Evolutionary conservation across 371 early-diverging fungal genomes (phyloP).

Genomic region (Phascolomyces articulosus): DNA sequence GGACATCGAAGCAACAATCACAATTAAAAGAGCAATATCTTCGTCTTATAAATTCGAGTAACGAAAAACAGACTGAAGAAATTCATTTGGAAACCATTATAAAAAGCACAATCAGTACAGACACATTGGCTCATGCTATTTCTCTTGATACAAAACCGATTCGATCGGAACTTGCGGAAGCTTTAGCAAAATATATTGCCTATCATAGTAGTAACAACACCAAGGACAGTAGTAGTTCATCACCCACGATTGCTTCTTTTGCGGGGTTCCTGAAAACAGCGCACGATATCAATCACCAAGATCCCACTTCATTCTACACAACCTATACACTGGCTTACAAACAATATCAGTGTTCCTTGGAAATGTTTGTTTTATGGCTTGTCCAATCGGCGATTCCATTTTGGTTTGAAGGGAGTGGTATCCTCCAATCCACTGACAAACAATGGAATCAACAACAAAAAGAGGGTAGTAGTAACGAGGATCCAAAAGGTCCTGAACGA

Average conservation of each 20-base stretch:
- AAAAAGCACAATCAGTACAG: too few relatives aligned
- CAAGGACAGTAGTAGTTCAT: background rate
- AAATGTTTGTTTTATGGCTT: conserved; percentile 26
- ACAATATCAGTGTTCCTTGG: conserved; percentile 15
- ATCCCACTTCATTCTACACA: background rate
- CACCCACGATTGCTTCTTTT: background rate
- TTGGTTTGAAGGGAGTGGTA: conserved; percentile 34
- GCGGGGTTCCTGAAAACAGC: conserved; percentile 4
- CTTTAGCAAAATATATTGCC: background rate
- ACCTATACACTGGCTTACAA: conserved; percentile 15
- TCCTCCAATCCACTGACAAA: background rate
- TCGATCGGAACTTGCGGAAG: background rate
- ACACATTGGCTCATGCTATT: too few relatives aligned
- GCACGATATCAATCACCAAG: conserved; percentile 1
- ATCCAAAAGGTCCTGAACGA: conserved; percentile 1
- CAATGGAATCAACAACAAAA: conserved; percentile 2
- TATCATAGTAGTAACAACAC: background rate
- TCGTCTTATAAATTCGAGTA: background rate
- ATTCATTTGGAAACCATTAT: background rate
- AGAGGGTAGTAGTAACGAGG: background rate
- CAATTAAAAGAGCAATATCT: conserved; percentile 14
- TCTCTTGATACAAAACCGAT: background rate
- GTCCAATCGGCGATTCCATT: conserved; percentile 27
- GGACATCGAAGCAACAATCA: conserved; percentile 16
- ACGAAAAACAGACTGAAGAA: conserved; percentile 3